Conservation (phyloP, 352 stramenopile genomes). For the Phytopythium ostracodes region DNA sequence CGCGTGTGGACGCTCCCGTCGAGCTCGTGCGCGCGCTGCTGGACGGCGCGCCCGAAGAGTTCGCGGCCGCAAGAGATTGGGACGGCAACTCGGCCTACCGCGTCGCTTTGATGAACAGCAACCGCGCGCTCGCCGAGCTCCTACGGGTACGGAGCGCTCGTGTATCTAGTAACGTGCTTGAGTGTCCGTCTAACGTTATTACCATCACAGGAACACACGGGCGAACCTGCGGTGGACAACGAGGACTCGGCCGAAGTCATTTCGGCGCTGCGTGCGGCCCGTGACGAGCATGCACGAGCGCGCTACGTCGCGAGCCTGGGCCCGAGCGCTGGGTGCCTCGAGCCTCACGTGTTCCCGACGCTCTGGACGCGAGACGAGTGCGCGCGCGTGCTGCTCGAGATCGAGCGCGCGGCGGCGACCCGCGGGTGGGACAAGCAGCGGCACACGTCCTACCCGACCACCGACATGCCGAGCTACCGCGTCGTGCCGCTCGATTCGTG, state of each 20-base stretch:
- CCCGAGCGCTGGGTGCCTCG: constrained; percentile 33
- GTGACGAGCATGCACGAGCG: constrained; percentile 37
- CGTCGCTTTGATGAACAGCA: constrained; percentile 46
- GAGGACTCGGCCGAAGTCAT: constrained; percentile 4
- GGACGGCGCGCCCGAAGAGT: constrained; percentile 25
- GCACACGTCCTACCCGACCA: constrained; percentile 80
- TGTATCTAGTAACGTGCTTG: neutral
- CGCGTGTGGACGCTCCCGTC: constrained; percentile 43
- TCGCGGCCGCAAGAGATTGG: constrained; percentile 37
- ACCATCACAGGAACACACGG: constrained; percentile 6
- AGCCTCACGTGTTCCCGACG: constrained; percentile 32
- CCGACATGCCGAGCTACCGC: constrained; percentile 77
- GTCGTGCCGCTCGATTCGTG: constrained; percentile 58
- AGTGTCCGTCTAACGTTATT: neutral
- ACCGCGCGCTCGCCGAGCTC: constrained; percentile 28
- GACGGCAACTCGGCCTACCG: constrained; percentile 48
- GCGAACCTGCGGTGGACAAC: constrained; percentile 12
- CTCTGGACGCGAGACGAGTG: constrained; percentile 60
- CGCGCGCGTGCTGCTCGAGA: constrained; percentile 25
- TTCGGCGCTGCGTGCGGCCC: constrained; percentile 18
- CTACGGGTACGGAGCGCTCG: constrained; percentile 20
- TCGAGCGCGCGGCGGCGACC: constrained; percentile 31
- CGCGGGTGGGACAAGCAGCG: constrained; percentile 75
- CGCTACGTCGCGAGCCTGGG: constrained; percentile 54
- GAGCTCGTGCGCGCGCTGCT: constrained; percentile 45